Base-by-base conservation (phyloP, 768 basidiomycete species). In the Kwoniella pini region DNA sequence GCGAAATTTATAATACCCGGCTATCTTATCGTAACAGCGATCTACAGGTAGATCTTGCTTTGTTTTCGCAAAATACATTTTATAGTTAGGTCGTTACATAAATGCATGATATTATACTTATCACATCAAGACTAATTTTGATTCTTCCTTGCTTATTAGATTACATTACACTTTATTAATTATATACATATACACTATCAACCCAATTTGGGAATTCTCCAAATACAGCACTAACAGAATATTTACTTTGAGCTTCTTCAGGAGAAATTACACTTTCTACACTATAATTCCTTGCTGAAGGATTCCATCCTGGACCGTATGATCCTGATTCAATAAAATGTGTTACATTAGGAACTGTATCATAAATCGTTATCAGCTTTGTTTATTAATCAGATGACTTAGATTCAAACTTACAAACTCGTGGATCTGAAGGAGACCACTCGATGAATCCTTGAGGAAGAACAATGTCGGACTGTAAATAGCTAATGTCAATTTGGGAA, bases 371-470 rank as follows among this genome's bases (percentile, higher is more conserved):
- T 22, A 49, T 7, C n/a, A n/a, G n/a, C n/a, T n/a, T n/a, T n/a
- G n/a, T n/a, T n/a, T n/a, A n/a, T n/a, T n/a, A n/a, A n/a, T n/a
- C n/a, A n/a, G n/a, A n/a, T n/a, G n/a, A n/a, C n/a, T n/a, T n/a
- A 15, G 21, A 27, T 22, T 49, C 13, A 36, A 19, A 49, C 46
- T 49, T 19, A 49, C 46, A 49, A 15, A 49, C 46, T 15, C 46
- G 13, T 10, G 46, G 46, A 19, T 49, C 46, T 4, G 46, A 49
- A 27, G 46, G 4, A 6, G 46, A 49, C 46, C 46, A 49, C 19
- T 49, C 46, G 24, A 69, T 50, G 61, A 63, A 65, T 15, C 67
- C 67, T 12, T 53, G 52, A 12, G 63, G 63, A 1, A 62, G 51
- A 40, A 65, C 67, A n/a, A 65, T 60, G 33, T 64, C 63, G 59